Conservation (phyloP, 2,329 filamentous ascomycete genomes). For the Neopestalotiopsis rosae region DNA sequence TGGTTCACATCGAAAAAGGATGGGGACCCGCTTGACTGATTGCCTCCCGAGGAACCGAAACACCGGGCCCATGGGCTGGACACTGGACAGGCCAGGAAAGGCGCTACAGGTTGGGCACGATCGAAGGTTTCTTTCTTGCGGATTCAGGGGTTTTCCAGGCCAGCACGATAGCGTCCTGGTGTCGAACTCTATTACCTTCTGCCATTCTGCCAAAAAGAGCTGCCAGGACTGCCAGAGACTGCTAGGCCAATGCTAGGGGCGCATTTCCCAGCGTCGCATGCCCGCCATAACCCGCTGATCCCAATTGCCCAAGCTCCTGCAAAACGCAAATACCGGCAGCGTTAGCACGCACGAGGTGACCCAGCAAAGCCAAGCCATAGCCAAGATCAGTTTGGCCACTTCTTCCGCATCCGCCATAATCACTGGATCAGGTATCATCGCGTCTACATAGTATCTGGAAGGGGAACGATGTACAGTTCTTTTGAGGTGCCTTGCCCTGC, state of each 20-base stretch:
- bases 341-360: neutral
- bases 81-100: neutral
- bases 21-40: neutral
- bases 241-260: neutral
- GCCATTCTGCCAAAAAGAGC: no score
- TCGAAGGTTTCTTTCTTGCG: neutral
- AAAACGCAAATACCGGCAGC: neutral
- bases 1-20: neutral
- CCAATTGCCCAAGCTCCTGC: conserved; percentile 5
- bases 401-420: neutral
- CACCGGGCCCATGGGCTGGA: neutral
- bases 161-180: conserved; percentile 10
- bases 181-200: neutral
- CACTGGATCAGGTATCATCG: neutral
- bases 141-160: conserved; percentile 2
- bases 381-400: neutral
- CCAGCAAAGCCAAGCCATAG: conserved; percentile 1
- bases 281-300: conserved; percentile 5
- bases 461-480: conserved; percentile 1
- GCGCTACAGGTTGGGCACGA: neutral
- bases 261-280: conserved; percentile 2
- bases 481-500: conserved; percentile 1
- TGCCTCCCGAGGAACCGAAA: neutral
- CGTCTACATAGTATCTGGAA: neutral
- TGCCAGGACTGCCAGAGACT: no score